Base-by-base conservation (phyloP, 805 yeast genomes). In the Candida suzukii region DNA sequence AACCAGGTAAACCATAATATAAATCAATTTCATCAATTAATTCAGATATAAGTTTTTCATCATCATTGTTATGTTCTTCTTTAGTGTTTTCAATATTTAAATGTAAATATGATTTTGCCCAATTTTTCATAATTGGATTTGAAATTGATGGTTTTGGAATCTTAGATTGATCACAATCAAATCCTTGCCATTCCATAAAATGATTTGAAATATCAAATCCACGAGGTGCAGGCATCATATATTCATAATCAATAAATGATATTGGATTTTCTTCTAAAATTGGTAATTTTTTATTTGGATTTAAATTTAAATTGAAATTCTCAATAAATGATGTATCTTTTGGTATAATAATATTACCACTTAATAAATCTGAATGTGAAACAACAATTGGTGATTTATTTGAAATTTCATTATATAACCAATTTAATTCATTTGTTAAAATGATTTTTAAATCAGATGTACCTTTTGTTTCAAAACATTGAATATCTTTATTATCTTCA, bases 111-210 rank as follows among this genome's bases (percentile, higher is more conserved):
- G 76, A 70, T 38, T 59, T 57, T 30, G 78, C 74, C 91, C 91
- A 83, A 25, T 59, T 58, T 3, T 74, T 63, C 54, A 82, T 58
- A 1, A 68, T 60, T 1, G 61, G 61, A 47, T 78, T 76, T 3
- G 53, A 42, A 9, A 44, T 46, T 0, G 66, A 43, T 2, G 84
- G 83, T 8, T 57, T 53, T 0, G 88, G 88, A 31, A 83, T 80
- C 9, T 72, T 71, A 12, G 67, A 57, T 20, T 73, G 68, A 48
- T 79, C 78, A 56, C 93, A 84, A 46, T 80, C 78, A 50, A 82
- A 83, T 2, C 93, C 93, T 56, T 83, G 93, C 88, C 90, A 81
- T 56, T 81, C 88, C 55, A 80, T 78, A 47, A 81, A 75, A 58
- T 81, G 88, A 49, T 81, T 81, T 13, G 88, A 82, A 19, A 82